phyloP scores from a whole-genome alignment of 257 asterid species.

The Plectranthus barbatus region DNA sequence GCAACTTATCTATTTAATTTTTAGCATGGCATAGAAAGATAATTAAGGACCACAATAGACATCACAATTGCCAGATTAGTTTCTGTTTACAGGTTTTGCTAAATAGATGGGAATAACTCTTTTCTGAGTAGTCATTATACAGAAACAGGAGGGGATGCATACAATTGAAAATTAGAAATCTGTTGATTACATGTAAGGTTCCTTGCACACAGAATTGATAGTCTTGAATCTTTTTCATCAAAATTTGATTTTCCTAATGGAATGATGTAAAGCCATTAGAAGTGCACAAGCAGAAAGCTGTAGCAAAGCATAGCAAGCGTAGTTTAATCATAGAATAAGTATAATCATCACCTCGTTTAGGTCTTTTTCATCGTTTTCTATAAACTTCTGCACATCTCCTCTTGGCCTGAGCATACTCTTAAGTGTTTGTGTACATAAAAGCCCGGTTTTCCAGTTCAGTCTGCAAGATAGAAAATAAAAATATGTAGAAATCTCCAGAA shows the following conservation, averaged over 20 bases:
- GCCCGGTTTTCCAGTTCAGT: constrained; percentile 86
- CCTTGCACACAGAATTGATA: constrained; percentile 83
- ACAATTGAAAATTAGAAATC: neutral
- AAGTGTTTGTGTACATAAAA: constrained; percentile 83
- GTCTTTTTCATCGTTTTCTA: constrained; percentile 77
- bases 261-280: constrained; percentile 11
- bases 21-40: constrained; percentile 22
- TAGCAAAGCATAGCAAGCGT: neutral
- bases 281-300: neutral
- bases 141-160: neutral
- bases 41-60: neutral
- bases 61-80: neutral
- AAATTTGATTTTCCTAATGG: constrained; percentile 59
- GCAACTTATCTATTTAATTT: constrained; percentile 52
- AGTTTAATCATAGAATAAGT: neutral
- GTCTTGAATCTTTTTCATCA: constrained; percentile 67
- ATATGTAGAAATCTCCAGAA: neutral
- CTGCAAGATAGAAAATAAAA: constrained; percentile 37
- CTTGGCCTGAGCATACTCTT: constrained; percentile 62
- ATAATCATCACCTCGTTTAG: constrained; percentile 61
- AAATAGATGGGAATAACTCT: neutral
- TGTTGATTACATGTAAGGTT: constrained; percentile 67
- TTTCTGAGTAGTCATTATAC: neutral
- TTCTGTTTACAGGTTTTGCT: neutral
- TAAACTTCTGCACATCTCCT: constrained; percentile 68